Conservation (phyloP, 495 filamentous ascomycete species). For the Penicillium steckii region DNA sequence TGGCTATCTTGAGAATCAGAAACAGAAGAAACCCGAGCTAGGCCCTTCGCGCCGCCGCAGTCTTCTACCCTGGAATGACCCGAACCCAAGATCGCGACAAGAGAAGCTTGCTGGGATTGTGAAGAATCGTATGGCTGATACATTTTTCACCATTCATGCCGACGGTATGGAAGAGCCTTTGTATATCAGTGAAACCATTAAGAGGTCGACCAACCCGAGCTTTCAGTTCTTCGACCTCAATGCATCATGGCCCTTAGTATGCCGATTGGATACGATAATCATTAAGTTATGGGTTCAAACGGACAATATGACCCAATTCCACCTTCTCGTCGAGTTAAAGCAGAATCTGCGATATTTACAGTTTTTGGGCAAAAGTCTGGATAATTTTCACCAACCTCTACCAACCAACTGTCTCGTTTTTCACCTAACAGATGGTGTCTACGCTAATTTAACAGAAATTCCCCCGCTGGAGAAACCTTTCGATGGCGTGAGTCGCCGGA, state of each 20-base stretch:
- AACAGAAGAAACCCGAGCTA: slow-evolving; percentile 22
- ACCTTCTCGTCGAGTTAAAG: slow-evolving; percentile 67
- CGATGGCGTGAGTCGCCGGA: slow-evolving; percentile 11
- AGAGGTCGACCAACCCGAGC: slow-evolving; percentile 83
- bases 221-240: slow-evolving; percentile 86
- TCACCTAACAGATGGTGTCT: slow-evolving; percentile 85
- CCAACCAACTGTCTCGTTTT: slow-evolving; percentile 85
- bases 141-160: slow-evolving; percentile 85
- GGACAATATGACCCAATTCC: slow-evolving; percentile 55
- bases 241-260: slow-evolving; percentile 61
- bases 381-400: slow-evolving; percentile 72
- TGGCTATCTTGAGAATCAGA: slow-evolving; percentile 17
- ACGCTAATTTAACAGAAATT: slow-evolving; percentile 67
- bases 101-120: slow-evolving; percentile 73
- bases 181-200: slow-evolving; percentile 84
- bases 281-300: slow-evolving; percentile 78
- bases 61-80: slow-evolving; percentile 64
- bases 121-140: slow-evolving; percentile 73
- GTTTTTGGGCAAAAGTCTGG: slow-evolving; percentile 75
- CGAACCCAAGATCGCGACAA: slow-evolving; percentile 68
- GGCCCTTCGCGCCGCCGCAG: slow-evolving; percentile 59
- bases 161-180: slow-evolving; percentile 65
- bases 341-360: slow-evolving; percentile 69
- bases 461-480: slow-evolving; percentile 41
- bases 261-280: slow-evolving; percentile 60